Evolutionary conservation across 805 yeast genomes (phyloP), one percentile per base, ranked within the genome.

Genomic region (Candida maesae): DNA sequence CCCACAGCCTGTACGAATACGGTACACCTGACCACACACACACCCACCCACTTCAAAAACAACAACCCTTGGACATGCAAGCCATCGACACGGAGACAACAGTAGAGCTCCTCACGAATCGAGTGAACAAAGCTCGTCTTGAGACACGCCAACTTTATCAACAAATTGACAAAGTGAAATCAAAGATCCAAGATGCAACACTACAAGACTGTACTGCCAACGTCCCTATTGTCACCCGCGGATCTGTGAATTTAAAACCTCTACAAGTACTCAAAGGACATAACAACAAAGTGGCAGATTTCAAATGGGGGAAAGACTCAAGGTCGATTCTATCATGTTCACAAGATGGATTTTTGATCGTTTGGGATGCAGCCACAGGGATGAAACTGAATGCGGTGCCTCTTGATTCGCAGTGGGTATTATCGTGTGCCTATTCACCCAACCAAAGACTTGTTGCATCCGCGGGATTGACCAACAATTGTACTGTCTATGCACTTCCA

Each of bases 351-450:
- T 84, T 78, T 55, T 68, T 88, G 68, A 68, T 90, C 28, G 61
- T 86, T 16, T 90, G 97, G 96, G 91, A 89, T 59, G 71, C 87
- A 0, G 65, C 73, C 4, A 74, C 86, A 0, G 90, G 89, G 3
- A 66, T 75, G 47, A 90, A 89, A 55, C 66, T 74, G 40, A 78
- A 79, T 40, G 87, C 88, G 1, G 75, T 89, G 14, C 74, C 79
- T 4, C 64, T 89, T 41, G 87, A 81, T 35, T 84, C 84, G 34
- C 83, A 79, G 33, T 88, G 93, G 85, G 89, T 85, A 1, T 70
- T 85, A 38, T 66, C 84, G 6, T 82, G 95, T 66, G 88, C 82
- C 3, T 73, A 77, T 20, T 75, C 90, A 1, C 87, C 89, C 1
- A 71, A 76, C 38, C 81, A 84, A 1, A 65, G 68, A 33, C 58